Conservation (phyloP, 139 green algal genomes). For the Ettlia oleoabundans region DNA sequence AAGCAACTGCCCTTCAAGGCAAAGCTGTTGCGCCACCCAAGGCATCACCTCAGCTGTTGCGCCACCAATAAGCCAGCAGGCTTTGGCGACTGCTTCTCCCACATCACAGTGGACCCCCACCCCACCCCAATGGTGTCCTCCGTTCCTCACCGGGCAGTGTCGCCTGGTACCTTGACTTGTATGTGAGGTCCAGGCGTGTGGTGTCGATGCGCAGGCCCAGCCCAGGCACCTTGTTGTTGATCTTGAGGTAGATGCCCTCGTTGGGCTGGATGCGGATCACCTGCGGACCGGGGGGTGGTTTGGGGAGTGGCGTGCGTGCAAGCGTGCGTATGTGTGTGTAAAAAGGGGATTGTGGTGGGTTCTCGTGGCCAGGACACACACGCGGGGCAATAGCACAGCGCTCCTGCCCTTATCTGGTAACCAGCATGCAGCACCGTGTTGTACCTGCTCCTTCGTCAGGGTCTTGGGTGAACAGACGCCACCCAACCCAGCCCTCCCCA, state of each 20-base stretch:
- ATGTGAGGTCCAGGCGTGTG: conserved; percentile 94
- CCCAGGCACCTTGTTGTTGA: conserved; percentile 99
- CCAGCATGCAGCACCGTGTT: no score
- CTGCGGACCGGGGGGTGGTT: conserved; percentile 21
- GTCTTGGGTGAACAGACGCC: no score
- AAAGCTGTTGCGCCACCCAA: no score
- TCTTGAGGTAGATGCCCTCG: conserved; percentile 98
- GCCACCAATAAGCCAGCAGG: no score
- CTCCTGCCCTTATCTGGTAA: no score
- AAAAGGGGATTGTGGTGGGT: no score
- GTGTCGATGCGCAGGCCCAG: conserved; percentile 92
- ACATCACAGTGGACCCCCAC: not conserved
- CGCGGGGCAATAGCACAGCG: no score
- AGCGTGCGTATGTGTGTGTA: not conserved
- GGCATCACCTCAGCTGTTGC: no score
- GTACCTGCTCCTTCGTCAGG: no score
- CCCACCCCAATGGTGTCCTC: no score
- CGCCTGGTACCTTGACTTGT: conserved; percentile 67
- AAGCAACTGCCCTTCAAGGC: no score
- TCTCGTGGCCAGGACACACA: no score
- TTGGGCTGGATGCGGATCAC: conserved; percentile 99
- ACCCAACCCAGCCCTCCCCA: not conserved
- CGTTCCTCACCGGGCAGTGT: conserved; percentile 42
- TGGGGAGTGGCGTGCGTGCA: not conserved
- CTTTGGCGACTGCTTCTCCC: not conserved